Evolutionary conservation across 2,329 filamentous ascomycete species (phyloP).

Genomic region (Pseudodiploospora longispora): DNA sequence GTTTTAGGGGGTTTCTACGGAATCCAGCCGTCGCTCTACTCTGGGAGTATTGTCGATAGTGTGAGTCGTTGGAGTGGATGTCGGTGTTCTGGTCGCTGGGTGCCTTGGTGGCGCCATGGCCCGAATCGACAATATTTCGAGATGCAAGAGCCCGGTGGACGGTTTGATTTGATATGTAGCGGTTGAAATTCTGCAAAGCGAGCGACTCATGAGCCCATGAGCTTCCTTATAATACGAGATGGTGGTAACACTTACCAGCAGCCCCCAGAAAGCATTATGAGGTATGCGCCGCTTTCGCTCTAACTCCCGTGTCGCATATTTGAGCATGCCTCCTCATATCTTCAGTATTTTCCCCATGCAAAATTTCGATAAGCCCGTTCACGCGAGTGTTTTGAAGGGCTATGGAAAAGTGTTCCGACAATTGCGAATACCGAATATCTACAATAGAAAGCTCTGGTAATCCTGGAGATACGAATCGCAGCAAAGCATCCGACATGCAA

Average conservation of each 20-base stretch:
- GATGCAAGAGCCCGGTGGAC: slow-evolving; percentile 1
- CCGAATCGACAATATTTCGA: slow-evolving; percentile 2
- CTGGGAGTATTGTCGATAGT: background rate
- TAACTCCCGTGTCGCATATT: slow-evolving; percentile 24
- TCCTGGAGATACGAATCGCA: too few relatives aligned
- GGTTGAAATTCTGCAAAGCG: slow-evolving; percentile 3
- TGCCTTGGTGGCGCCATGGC: too few relatives aligned
- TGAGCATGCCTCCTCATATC: slow-evolving; percentile 30
- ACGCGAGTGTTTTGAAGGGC: slow-evolving; percentile 1
- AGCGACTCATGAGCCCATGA: background rate
- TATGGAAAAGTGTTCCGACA: background rate
- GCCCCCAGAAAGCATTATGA: slow-evolving; percentile 13
- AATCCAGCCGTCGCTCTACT: background rate
- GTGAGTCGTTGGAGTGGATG: background rate
- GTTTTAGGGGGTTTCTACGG: too few relatives aligned
- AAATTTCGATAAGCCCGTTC: slow-evolving; percentile 3
- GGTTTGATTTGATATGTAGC: background rate
- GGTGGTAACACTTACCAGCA: slow-evolving; percentile 13
- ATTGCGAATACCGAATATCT: too few relatives aligned
- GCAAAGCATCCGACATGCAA: slow-evolving; percentile 18
- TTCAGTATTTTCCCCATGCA: slow-evolving; percentile 10
- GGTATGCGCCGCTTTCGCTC: slow-evolving; percentile 19
- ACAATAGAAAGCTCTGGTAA: too few relatives aligned
- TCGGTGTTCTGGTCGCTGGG: too few relatives aligned
- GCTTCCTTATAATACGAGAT: background rate